Base-by-base conservation (phyloP, 768 basidiomycete species). In the Leccinum fibrillosum region DNA sequence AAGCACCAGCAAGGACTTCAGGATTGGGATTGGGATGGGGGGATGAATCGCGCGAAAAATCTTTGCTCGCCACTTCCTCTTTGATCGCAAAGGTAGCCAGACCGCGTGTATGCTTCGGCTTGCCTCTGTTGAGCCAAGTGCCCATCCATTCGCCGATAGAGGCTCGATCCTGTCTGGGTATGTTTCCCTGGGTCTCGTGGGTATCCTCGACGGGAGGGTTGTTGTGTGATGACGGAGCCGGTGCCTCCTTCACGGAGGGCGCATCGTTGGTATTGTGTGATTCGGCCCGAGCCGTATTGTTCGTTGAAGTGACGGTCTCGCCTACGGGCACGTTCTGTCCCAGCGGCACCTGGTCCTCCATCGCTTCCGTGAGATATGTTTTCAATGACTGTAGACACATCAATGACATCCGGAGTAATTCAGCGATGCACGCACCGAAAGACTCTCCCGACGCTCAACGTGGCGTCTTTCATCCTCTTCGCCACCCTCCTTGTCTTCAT, bases 61-160 rank as follows among this genome's bases (percentile, higher is more conserved):
- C 64, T 37, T 66, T 69, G 60, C 56, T 61, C 17, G 53, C 32
- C 1, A 48, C 30, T 44, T 71, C 67, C 35, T 72, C 66, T 42
- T 62, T 74, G 60, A 63, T 67, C 42, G 59, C 13, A 7, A 57
- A 15, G 8, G 58, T 49, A 23, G 66, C 52, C n/a, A 69, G 17
- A 50, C 64, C 56, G 23, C 70, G 66, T n/a, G 64, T 58, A 17
- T 62, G 60, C 56, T 69, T 76, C 35, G 67, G 49, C 62, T 73
- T 82, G 34, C 82, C 78, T 67, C 85, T 86, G 17, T 74, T 77
- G 79, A 88, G 86, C 85, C 83, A 89, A 0, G 82, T 84, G 0
- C 89, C 88, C 79, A 91, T 83, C 90, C 90, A 92, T 50, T 88
- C 86, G 19, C 86, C 84, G 49, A 89, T 64, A 3, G 69, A 70